These are phyloP conservation scores for Aspergillus texensis DNA, from an alignment of 2,329 filamentous ascomycete species.

Conservation along the genomic window DNA sequence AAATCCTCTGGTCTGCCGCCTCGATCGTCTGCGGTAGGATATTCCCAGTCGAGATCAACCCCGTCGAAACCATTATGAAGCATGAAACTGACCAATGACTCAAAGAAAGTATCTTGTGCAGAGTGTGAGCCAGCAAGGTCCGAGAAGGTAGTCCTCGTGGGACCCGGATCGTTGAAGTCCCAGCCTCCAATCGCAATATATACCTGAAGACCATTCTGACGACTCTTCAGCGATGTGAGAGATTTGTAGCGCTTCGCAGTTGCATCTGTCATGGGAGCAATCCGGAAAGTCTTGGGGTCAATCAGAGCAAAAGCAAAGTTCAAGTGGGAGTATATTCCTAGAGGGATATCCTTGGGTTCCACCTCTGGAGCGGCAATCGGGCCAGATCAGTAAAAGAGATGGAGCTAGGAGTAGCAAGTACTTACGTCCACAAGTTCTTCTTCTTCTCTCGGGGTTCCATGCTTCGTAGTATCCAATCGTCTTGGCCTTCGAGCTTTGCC, in stretches of 20 bases:
- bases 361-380: slow-evolving; percentile 9
- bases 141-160: slow-evolving; percentile 18
- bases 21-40: slow-evolving; percentile 16
- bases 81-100: slow-evolving; percentile 18
- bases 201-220: slow-evolving; percentile 20
- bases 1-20: slow-evolving; percentile 13
- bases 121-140: slow-evolving; percentile 20
- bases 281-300: slow-evolving; percentile 38
- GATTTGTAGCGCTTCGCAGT: slow-evolving; percentile 21
- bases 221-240: slow-evolving; percentile 38
- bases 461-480: slow-evolving; percentile 43
- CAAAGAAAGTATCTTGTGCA: slow-evolving; percentile 15
- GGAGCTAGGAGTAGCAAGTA: not conserved
- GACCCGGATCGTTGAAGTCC: slow-evolving; percentile 28
- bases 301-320: slow-evolving; percentile 50
- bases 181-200: slow-evolving; percentile 30
- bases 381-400: not conserved
- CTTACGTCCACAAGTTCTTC: slow-evolving; percentile 23
- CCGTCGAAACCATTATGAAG: slow-evolving; percentile 16
- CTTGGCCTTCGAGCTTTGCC: slow-evolving; percentile 6
- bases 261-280: slow-evolving; percentile 28
- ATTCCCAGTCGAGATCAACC: slow-evolving; percentile 23
- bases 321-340: slow-evolving; percentile 31
- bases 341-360: slow-evolving; percentile 22
- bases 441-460: slow-evolving; percentile 27